Evolutionary conservation across 2,329 filamentous ascomycete species (phyloP), one percentile per base, ranked within the genome.

Genomic region (Ophiobolus disseminans): DNA sequence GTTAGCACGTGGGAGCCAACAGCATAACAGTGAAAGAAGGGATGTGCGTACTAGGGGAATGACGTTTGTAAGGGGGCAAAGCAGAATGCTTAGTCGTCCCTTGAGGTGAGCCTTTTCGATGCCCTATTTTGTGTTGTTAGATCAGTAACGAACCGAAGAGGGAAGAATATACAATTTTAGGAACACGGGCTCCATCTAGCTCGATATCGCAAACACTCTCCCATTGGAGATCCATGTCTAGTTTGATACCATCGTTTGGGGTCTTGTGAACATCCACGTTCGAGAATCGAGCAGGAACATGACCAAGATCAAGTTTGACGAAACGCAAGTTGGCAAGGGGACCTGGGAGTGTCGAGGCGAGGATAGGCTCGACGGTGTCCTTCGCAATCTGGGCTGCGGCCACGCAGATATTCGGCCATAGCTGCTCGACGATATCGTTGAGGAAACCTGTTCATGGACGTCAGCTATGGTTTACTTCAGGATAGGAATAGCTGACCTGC

Each of bases 401-500:
- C 4, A 76, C 69, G 34, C 70, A 73, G 64, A 80, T 78, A 57
- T 80, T 79, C 26, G 78, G 78, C 78, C 78, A 80, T 59, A 80
- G 60, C 45, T 78, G 76, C 11, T 58, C 70, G 28, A 80, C 68
- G 23, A 80, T 75, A 49, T 80, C 77, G 55, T 80, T 80, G 41
- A 80, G 70, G 55, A 80, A 80, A 42, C 69, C 76, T 66, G 14
- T n/a, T n/a, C n/a, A n/a, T 11, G 32, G 8, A 7, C 16, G n/a
- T 19, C 28, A 14, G 16, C 51, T 36, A 36, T 40, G 11, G 14
- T 13, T 20, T 34, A 26, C 22, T 30, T 5, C 5, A 23, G 25
- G 11, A 2, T n/a, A 20, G 31, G 21, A 17, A 37, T 48, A 14
- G 16, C 60, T 53, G 47, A 74, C 72, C 67, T 49, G 72, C 74